A percentile compares a stretch with the other conserved stretches of the same genome.
Evolutionary conservation across 345 rosid genomes (phyloP).

Genomic region (Eucalyptus coolabah): DNA sequence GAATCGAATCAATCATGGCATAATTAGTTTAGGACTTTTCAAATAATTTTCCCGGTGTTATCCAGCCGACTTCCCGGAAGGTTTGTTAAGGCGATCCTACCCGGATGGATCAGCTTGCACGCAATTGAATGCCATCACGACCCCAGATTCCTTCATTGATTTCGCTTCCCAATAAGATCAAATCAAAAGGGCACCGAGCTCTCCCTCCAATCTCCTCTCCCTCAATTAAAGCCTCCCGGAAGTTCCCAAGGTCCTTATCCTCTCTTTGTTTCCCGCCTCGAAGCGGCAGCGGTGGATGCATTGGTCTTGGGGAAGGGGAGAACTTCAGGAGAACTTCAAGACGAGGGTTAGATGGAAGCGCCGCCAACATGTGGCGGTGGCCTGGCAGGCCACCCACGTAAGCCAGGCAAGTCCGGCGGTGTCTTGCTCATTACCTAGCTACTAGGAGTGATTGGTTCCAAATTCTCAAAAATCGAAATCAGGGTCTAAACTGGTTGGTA

Average conservation of each 20-base stretch:
- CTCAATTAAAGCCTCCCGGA: neutral
- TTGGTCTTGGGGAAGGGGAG: neutral
- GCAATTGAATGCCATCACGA: neutral
- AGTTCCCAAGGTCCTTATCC: neutral
- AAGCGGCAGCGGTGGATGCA: neutral
- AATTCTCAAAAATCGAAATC: no score
- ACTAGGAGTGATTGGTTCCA: fast-evolving
- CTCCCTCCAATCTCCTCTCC: neutral
- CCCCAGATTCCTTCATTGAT: neutral
- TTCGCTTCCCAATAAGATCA: neutral
- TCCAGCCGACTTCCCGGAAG: no score
- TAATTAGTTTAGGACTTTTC: neutral
- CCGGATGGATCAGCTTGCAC: neutral
- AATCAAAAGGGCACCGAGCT: neutral
- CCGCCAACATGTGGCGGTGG: neutral
- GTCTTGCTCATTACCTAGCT: neutral
- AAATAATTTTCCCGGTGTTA: neutral
- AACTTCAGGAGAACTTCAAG: neutral
- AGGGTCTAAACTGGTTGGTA: fast-evolving
- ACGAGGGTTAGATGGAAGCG: neutral
- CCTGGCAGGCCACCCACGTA: neutral
- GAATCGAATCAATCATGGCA: fast-evolving
- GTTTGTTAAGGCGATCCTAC: neutral
- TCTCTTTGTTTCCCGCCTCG: neutral
- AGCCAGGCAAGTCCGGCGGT: neutral